Conservation (phyloP, 2,329 filamentous ascomycete genomes). For the Paecilomyces sp. region DNA sequence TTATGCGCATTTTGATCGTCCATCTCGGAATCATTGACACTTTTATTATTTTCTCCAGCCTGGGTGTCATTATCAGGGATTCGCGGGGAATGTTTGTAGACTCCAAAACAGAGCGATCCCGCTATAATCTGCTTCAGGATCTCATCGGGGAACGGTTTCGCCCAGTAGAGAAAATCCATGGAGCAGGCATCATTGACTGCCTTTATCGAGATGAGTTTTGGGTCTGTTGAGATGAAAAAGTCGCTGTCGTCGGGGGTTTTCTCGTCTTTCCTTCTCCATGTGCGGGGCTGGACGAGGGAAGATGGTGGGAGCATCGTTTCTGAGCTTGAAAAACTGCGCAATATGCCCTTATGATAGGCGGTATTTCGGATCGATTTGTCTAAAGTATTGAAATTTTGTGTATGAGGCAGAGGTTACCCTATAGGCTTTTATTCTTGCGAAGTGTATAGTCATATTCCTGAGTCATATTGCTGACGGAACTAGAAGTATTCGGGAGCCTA, state of each 20-base stretch:
- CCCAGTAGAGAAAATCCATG: constrained; percentile 57
- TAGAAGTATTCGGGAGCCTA: too few relatives aligned
- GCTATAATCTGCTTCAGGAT: constrained; percentile 47
- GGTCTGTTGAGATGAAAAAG: constrained; percentile 57
- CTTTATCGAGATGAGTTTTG: constrained; percentile 46
- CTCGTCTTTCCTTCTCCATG: background rate
- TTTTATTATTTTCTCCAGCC: background rate
- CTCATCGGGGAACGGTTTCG: constrained; percentile 43
- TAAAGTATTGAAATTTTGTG: background rate
- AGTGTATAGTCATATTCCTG: too few relatives aligned
- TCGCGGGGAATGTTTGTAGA: constrained; percentile 36
- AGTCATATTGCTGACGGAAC: too few relatives aligned
- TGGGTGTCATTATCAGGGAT: constrained; percentile 6
- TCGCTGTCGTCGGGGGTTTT: constrained; percentile 27
- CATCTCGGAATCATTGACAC: too few relatives aligned
- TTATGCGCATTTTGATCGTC: background rate
- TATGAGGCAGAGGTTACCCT: background rate
- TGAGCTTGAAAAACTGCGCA: background rate
- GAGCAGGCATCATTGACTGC: constrained; percentile 51
- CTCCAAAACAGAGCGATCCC: constrained; percentile 53
- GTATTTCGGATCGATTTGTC: background rate
- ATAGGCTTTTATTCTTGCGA: too few relatives aligned
- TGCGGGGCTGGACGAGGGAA: constrained; percentile 1
- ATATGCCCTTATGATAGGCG: background rate
- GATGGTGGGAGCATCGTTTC: background rate